Conservation (phyloP, 1,284 basidiomycete species). For the Fomitopsis betulina region DNA sequence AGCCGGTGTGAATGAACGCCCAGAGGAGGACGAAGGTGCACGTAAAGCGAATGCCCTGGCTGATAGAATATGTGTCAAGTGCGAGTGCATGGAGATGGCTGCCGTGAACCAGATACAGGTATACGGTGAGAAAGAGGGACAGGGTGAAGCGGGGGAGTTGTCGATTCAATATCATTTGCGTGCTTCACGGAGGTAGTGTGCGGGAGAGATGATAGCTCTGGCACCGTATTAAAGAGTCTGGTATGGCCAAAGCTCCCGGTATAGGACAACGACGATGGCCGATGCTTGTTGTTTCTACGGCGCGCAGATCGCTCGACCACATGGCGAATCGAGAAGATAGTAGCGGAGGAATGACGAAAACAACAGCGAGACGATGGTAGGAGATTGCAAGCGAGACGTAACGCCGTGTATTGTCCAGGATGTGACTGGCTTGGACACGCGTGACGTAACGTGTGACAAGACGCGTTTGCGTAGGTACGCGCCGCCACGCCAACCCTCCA, state of each 20-base stretch:
- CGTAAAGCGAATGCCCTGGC: not conserved
- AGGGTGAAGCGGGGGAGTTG: not conserved
- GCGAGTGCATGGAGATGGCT: not conserved
- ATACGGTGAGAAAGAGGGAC: not conserved
- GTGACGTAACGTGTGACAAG: not conserved
- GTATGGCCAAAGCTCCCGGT: too few relatives aligned
- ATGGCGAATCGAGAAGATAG: too few relatives aligned
- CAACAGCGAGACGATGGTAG: too few relatives aligned
- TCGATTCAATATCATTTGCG: not conserved
- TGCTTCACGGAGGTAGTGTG: not conserved
- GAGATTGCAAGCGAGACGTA: too few relatives aligned
- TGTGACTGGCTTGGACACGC: not conserved
- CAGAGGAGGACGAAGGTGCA: not conserved
- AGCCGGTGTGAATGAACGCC: not conserved
- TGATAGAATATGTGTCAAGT: not conserved
- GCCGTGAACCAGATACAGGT: not conserved
- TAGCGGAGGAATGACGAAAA: too few relatives aligned
- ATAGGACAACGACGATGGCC: not conserved
- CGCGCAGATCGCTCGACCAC: too few relatives aligned
- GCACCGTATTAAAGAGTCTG: too few relatives aligned
- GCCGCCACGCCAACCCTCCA: not conserved
- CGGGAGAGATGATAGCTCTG: not conserved
- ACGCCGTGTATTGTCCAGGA: too few relatives aligned
- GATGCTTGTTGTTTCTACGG: too few relatives aligned
- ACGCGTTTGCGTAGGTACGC: not conserved